Evolutionary conservation across 2,329 filamentous ascomycete genomes (phyloP), one percentile per base, ranked within the genome.

Genomic region (Pestalotiopsis sp.): DNA sequence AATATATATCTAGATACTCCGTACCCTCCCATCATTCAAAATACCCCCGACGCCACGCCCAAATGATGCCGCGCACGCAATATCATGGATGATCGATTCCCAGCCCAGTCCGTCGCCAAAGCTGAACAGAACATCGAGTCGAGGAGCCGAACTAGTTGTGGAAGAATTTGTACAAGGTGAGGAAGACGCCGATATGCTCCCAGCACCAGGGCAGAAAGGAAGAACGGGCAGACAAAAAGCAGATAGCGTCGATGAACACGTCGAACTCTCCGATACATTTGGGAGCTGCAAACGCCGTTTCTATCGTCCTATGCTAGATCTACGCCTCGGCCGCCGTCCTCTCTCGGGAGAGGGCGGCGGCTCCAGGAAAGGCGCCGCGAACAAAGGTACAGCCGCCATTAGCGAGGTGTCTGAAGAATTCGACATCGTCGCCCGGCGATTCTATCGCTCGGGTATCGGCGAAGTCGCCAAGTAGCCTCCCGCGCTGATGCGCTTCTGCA

Each of bases 401-500:
- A 40, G 58, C 20, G 58, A 66, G 11, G 60, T 66, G 56, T 31
- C n/a, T 57, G 70, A 60, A 56, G 75, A 77, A 61, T 12, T n/a
- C 45, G 71, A 70, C 57, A 70, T 74, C 64, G 76, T 78, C 72
- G 76, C 76, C 76, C 77, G 74, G 68, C 76, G 78, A 77, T 72
- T 78, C 78, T 79, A 79, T 71, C 78, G 77, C 71, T 90, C 88
- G 74, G 87, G 87, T 78, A 90, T 90, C 75, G 88, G 86, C 74
- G 86, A 86, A 80, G 86, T 90, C 70, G 89, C 89, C 77, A 95
- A 85, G 73, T 92, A 86, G 62, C 92, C 92, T 61, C 92, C 92
- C 31, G 91, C 92, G 77, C 92, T 94, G 71, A 93, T 90, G 70
- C 93, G 87, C 83, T 96, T 96, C 79, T 94, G 91, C 69, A 95